Conservation (phyloP, 2,329 filamentous ascomycete species). For the Achaetomium macrosporum region DNA sequence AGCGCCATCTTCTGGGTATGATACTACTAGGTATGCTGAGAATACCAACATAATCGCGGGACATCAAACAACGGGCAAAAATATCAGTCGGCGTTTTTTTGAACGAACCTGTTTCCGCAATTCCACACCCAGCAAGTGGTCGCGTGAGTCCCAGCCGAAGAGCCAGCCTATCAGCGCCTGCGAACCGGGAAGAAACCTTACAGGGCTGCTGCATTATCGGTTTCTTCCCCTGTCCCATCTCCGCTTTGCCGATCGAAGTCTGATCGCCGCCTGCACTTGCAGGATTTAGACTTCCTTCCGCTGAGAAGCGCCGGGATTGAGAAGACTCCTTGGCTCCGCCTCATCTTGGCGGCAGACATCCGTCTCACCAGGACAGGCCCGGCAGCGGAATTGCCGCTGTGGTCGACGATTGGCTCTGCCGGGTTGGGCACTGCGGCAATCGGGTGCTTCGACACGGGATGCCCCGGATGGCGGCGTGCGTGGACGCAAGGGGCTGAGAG, state of each 20-base stretch:
- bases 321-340: neutral
- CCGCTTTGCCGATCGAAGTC: neutral
- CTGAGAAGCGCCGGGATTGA: neutral
- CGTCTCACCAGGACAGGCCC: conserved; percentile 11
- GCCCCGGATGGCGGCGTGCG: neutral
- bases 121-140: neutral
- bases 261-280: conserved; percentile 1
- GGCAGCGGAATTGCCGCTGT: neutral
- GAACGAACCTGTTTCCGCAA: neutral
- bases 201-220: conserved; percentile 5
- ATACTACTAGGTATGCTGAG: too few species aligned
- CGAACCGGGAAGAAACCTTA: neutral
- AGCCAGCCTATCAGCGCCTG: neutral
- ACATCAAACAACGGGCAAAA: neutral
- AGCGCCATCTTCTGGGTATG: too few species aligned
- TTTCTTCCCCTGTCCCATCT: conserved; percentile 9
- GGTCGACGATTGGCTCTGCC: neutral
- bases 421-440: neutral
- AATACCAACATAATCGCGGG: neutral
- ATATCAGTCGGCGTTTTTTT: neutral
- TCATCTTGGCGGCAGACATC: neutral
- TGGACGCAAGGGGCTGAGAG: neutral
- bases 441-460: neutral
- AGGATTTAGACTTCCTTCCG: neutral
- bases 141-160: neutral